Evolutionary conservation across 2,329 filamentous ascomycete species (phyloP).

Genomic region (Drechslera avenae): DNA sequence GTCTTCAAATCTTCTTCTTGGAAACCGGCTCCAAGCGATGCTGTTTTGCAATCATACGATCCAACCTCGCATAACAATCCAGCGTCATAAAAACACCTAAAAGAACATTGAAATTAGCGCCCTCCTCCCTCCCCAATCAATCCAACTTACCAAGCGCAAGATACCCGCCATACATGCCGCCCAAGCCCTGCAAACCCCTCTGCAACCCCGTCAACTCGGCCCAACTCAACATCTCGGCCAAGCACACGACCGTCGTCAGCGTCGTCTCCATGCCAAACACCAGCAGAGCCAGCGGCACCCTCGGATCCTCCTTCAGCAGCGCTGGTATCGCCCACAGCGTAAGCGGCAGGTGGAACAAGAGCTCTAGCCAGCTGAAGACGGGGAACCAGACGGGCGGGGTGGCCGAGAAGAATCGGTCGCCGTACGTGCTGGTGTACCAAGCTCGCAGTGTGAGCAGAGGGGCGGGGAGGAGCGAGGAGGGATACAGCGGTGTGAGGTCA

Average conservation of each 20-base stretch:
- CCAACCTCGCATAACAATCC: conserved; percentile 43
- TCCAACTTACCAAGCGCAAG: conserved; percentile 36
- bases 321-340: conserved; percentile 65
- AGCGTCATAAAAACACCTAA: conserved; percentile 45
- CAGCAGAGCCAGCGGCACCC: conserved; percentile 64
- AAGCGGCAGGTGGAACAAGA: conserved; percentile 65
- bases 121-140: not conserved
- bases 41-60: conserved; percentile 32
- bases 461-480: no score
- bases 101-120: not conserved
- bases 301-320: conserved; percentile 61
- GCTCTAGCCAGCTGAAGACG: conserved; percentile 63
- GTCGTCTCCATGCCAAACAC: conserved; percentile 64
- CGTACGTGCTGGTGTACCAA: conserved; percentile 66
- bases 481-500: no score
- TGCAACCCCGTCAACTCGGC: conserved; percentile 36
- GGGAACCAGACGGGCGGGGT: conserved; percentile 67
- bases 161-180: conserved; percentile 49
- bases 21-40: conserved; percentile 30
- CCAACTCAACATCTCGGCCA: conserved; percentile 66
- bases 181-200: conserved; percentile 36
- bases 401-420: conserved; percentile 66
- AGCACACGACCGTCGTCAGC: conserved; percentile 66
- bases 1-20: conserved; percentile 37
- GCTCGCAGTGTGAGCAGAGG: no score